phyloP scores from a whole-genome alignment of 2,329 filamentous ascomycete species.

The Magnaporthiopsis incrustans region DNA sequence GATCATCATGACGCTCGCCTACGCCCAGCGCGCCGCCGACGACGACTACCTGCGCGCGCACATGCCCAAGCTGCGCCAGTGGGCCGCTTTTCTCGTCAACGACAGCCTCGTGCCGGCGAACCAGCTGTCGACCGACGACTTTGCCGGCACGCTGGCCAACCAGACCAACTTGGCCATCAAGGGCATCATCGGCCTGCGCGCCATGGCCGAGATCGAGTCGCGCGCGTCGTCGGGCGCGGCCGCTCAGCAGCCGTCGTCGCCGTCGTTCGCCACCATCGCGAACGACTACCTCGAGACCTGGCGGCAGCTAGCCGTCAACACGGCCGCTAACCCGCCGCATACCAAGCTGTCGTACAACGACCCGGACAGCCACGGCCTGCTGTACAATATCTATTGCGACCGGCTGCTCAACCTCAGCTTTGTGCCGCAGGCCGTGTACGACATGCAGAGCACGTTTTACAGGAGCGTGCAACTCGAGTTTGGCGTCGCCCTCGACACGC shows the following conservation, averaged over 20 bases:
- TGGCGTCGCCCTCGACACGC: constrained; percentile 74
- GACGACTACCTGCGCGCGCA: constrained; percentile 45
- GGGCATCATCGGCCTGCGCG: constrained; percentile 71
- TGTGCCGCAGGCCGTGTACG: constrained; percentile 67
- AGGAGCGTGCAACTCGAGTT: constrained; percentile 61
- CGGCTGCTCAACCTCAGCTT: constrained; percentile 68
- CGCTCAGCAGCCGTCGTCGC: constrained; percentile 43
- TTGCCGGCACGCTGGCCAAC: constrained; percentile 64
- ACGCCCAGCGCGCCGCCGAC: constrained; percentile 45
- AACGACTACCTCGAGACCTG: constrained; percentile 63
- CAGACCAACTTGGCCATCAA: constrained; percentile 71
- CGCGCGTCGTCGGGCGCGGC: constrained; percentile 46
- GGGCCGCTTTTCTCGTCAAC: constrained; percentile 65
- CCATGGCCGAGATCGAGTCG: constrained; percentile 50
- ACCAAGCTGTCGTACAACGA: constrained; percentile 74
- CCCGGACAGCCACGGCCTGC: constrained; percentile 38
- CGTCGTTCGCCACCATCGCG: constrained; percentile 11
- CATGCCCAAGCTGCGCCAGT: constrained; percentile 62
- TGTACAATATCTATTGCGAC: constrained; percentile 82
- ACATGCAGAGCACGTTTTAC: constrained; percentile 73
- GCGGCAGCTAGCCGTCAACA: constrained; percentile 62
- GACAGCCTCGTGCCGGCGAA: constrained; percentile 62
- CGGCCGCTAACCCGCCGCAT: constrained; percentile 52
- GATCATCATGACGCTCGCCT: constrained; percentile 56
- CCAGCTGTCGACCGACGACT: constrained; percentile 71